Conservation (phyloP, 2,329 filamentous ascomycete genomes). For the Capronia americana region DNA sequence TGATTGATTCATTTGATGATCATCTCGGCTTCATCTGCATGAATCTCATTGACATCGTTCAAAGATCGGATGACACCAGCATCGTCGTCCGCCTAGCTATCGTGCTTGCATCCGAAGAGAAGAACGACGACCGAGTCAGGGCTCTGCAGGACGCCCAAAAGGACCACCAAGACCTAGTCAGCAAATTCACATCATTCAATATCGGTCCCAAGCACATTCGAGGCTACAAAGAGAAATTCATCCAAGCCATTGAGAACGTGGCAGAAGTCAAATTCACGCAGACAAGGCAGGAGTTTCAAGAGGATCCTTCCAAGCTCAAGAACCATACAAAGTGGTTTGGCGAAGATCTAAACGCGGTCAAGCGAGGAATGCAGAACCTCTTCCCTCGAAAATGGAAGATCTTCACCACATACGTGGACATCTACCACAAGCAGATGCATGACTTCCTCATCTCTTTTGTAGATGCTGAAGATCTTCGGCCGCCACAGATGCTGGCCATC, state of each 20-base stretch:
- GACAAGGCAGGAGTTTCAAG: slow-evolving; percentile 75
- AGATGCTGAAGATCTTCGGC: slow-evolving; percentile 82
- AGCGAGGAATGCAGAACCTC: slow-evolving; percentile 85
- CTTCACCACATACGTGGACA: slow-evolving; percentile 83
- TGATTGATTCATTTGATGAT: slow-evolving; percentile 94
- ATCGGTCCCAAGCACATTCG: slow-evolving; percentile 89
- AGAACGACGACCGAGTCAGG: slow-evolving; percentile 88
- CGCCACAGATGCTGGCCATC: slow-evolving; percentile 86
- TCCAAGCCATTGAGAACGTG: slow-evolving; percentile 76
- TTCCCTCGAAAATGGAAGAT: slow-evolving; percentile 99
- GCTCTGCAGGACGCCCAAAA: slow-evolving; percentile 93
- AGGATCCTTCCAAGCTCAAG: slow-evolving; percentile 80
- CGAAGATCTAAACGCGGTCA: slow-evolving; percentile 94
- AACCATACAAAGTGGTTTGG: slow-evolving; percentile 96
- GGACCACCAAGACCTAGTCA: slow-evolving; percentile 93
- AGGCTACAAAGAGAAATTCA: slow-evolving; percentile 96
- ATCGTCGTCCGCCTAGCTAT: slow-evolving; percentile 90
- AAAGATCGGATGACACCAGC: slow-evolving; percentile 78
- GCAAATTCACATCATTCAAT: slow-evolving; percentile 92
- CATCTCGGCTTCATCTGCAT: slow-evolving; percentile 87
- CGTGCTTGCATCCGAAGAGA: slow-evolving; percentile 94
- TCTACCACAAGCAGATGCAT: slow-evolving; percentile 95
- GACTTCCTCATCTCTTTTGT: slow-evolving; percentile 85
- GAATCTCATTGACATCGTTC: slow-evolving; percentile 85
- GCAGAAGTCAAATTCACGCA: slow-evolving; percentile 76